These are phyloP conservation scores for Sedum album DNA, from an alignment of 164 flowering plant genomes.

Conservation along the genomic window DNA sequence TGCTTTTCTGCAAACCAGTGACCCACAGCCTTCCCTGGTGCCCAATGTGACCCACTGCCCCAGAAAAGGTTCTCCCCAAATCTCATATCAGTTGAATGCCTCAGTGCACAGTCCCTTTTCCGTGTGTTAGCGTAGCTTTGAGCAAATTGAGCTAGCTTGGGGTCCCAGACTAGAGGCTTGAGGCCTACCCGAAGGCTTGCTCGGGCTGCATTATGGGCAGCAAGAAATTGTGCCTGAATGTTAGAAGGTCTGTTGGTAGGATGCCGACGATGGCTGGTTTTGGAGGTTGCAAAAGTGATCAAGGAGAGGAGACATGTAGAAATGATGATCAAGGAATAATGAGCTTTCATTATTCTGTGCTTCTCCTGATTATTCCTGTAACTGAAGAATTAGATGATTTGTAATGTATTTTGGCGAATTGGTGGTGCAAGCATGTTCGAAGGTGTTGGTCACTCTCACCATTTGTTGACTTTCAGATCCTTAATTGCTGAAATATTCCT, in stretches of 20 bases:
- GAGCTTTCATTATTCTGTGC: conserved; percentile 4
- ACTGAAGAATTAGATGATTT: neutral
- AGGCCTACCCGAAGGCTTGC: conserved; percentile 12
- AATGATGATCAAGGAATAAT: neutral
- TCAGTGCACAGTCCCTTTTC: conserved; percentile 33
- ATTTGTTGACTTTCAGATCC: too few species aligned
- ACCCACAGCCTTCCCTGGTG: conserved; percentile 40
- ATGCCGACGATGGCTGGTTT: neutral
- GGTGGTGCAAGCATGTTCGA: neutral
- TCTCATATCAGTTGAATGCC: conserved; percentile 52
- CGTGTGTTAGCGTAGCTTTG: conserved; percentile 33
- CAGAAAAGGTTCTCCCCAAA: conserved; percentile 81
- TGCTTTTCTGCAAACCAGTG: conserved; percentile 42
- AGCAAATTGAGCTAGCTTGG: conserved; percentile 37
- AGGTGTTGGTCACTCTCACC: too few species aligned
- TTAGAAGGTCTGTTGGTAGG: neutral
- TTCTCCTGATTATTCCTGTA: neutral
- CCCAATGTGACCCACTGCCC: conserved; percentile 59
- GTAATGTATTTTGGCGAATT: neutral
- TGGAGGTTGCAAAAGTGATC: conserved; percentile 10
- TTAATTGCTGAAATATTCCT: too few species aligned
- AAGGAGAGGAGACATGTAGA: conserved; percentile 17
- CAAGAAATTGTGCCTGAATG: conserved; percentile 29
- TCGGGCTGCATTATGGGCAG: conserved; percentile 52
- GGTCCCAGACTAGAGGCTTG: conserved; percentile 49